Evolutionary conservation across 768 basidiomycete species (phyloP).

Genomic region (Sporobolomyces phaffii): DNA sequence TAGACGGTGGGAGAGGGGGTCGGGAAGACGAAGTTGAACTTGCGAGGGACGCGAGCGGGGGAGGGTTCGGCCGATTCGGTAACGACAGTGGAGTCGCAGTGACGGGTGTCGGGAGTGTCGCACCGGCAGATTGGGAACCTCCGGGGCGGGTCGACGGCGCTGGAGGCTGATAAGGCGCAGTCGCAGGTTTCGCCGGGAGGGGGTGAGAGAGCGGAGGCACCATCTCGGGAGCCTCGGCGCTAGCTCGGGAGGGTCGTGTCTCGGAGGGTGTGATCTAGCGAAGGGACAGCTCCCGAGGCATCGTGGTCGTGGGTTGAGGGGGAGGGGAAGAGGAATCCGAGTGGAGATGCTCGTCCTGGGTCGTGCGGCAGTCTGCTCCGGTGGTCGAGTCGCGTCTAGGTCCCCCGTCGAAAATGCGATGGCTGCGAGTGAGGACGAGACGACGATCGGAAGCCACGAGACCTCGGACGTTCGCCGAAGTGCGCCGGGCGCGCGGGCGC

Average conservation of each 20-base stretch:
- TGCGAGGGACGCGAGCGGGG: not conserved
- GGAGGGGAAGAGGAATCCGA: too few species aligned
- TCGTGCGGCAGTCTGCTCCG: too few species aligned
- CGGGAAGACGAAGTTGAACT: not conserved
- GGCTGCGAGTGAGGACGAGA: too few species aligned
- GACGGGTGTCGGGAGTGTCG: not conserved
- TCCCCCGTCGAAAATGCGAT: too few species aligned
- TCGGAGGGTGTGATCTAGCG: not conserved
- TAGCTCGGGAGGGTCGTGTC: not conserved
- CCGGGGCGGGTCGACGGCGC: not conserved
- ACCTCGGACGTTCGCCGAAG: too few species aligned
- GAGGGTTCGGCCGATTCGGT: conserved; percentile 2
- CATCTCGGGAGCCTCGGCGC: not conserved
- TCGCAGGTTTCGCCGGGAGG: not conserved
- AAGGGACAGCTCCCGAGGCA: not conserved
- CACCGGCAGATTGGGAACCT: not conserved
- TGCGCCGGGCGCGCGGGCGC: too few species aligned
- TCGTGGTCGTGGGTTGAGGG: not conserved
- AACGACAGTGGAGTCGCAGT: not conserved
- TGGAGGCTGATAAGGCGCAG: not conserved
- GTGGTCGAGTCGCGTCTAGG: too few species aligned
- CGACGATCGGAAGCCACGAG: too few species aligned
- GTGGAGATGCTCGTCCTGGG: too few species aligned
- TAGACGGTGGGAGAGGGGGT: not conserved
- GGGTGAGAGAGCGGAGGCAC: not conserved